Evolutionary conservation across 257 asterid species (phyloP), one percentile per base, ranked within the genome.

Genomic region (Solanum boliviense): DNA sequence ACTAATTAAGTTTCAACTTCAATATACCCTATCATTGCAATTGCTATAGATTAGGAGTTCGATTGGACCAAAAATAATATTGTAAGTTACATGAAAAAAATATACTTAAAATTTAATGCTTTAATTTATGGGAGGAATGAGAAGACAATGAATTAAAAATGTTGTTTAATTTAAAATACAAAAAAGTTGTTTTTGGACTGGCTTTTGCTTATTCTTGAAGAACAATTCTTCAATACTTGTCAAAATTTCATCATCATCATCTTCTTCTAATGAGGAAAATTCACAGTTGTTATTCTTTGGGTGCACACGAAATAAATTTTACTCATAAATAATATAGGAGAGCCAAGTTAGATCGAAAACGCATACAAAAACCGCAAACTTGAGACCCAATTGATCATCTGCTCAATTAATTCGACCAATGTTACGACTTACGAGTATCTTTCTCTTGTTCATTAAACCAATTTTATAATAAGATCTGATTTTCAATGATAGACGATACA

Each of bases 21-120:
- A 81, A 48, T 81, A 46, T 44, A 81, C 44, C 86, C 86, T 48
- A 82, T 82, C 86, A 82, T 82, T 48, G 31, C 86, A 82, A 82
- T 82, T 82, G 86, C 44, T 82, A 82, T 82, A 82, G 41, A 31
- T 48, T 82, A 48, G 86, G 86, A 82, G 86, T 29, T 82, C 18
- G 9, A 18, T 48, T 82, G 44, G 44, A 44, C 86, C 10, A 82
- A 82, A 9, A 79, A 56, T 1, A 27, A 13, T 13, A 46, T 16
- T 46, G 18, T 5, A 81, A 81, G 68, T 29, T 81, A 81, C 41
- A 9, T 81, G 29, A 44, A 16, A 29, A 27, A 48, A 21, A 82
- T 65, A 79, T 29, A 35, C 29, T 46, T 5, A 9, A 82, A 48
- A 48, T 10, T 48, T 39, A 82, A 48, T 81, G 41, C 12, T 81